These are phyloP conservation scores for Plasmodium knowlesi DNA, from an alignment of 169 alveolate genomes.

Conservation along the genomic window DNA sequence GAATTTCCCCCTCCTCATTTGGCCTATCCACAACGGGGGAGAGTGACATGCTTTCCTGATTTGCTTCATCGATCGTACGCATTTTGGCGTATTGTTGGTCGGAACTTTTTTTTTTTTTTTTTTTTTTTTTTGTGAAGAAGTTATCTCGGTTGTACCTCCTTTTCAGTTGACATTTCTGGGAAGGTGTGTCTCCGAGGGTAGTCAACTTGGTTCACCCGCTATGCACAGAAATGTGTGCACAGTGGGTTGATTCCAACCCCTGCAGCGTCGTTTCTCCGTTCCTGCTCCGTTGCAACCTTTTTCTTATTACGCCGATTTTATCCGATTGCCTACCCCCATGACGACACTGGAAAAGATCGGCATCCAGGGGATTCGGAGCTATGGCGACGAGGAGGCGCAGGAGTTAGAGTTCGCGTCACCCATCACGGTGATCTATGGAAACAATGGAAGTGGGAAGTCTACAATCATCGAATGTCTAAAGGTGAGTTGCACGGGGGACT, in stretches of 20 bases:
- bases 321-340: conserved; percentile 78
- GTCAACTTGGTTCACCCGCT: not conserved
- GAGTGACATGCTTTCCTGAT: not conserved
- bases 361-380: conserved; percentile 96
- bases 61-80: not conserved
- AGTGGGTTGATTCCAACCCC: not conserved
- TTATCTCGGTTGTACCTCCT: not conserved
- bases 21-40: not conserved
- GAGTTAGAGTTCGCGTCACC: conserved; percentile 94
- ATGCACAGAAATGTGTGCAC: not conserved
- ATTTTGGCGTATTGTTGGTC: not conserved
- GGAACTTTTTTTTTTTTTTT: not conserved
- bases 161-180: not conserved
- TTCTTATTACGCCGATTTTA: not conserved
- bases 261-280: not conserved
- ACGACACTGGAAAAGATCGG: conserved; percentile 95
- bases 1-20: not conserved
- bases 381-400: conserved; percentile 93
- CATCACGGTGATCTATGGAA: conserved; percentile 97
- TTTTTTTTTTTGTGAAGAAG: not conserved
- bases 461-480: conserved; percentile 97
- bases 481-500: conserved; percentile 95
- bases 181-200: not conserved
- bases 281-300: not conserved
- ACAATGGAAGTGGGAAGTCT: conserved; percentile 99